phyloP scores from a whole-genome alignment of 768 basidiomycete species.

The Termitomyces titanicus region DNA sequence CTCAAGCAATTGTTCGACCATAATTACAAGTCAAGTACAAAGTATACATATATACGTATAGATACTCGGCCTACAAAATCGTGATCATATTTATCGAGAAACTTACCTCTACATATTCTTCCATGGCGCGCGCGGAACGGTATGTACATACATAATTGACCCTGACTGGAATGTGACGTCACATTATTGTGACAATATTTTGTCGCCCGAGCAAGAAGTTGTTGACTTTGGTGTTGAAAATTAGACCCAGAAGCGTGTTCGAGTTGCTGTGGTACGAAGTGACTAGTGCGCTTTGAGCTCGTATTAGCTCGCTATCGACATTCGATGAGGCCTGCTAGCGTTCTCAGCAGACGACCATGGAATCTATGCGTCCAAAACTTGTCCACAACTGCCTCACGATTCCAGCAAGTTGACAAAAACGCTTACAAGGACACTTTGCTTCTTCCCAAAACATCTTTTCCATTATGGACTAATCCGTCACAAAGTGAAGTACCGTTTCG shows the following conservation, averaged over 20 bases:
- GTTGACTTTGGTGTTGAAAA: not conserved
- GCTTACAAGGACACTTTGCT: slow-evolving; percentile 57
- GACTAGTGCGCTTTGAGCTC: not conserved
- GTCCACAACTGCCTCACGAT: slow-evolving; percentile 4
- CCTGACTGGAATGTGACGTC: too few species aligned
- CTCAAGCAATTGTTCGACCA: slow-evolving; percentile 15
- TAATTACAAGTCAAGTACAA: too few species aligned
- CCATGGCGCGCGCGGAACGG: too few species aligned
- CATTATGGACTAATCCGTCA: slow-evolving; percentile 65
- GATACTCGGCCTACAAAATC: too few species aligned
- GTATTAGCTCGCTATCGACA: not conserved
- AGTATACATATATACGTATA: too few species aligned
- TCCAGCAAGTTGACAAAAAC: slow-evolving; percentile 28
- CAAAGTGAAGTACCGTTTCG: slow-evolving; percentile 58
- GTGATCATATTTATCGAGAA: too few species aligned
- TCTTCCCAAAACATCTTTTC: slow-evolving; percentile 80
- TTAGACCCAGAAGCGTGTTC: not conserved
- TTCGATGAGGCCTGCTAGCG: slow-evolving; percentile 6
- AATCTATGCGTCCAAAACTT: slow-evolving; percentile 8
- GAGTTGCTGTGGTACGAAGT: not conserved
- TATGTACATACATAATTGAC: too few species aligned
- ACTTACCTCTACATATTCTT: too few species aligned
- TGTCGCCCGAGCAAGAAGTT: not conserved
- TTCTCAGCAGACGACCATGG: slow-evolving; percentile 6
- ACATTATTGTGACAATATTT: too few species aligned